These are phyloP conservation scores for Papiliotrema laurentii DNA, from an alignment of 1,284 basidiomycete genomes.

Conservation along the genomic window DNA sequence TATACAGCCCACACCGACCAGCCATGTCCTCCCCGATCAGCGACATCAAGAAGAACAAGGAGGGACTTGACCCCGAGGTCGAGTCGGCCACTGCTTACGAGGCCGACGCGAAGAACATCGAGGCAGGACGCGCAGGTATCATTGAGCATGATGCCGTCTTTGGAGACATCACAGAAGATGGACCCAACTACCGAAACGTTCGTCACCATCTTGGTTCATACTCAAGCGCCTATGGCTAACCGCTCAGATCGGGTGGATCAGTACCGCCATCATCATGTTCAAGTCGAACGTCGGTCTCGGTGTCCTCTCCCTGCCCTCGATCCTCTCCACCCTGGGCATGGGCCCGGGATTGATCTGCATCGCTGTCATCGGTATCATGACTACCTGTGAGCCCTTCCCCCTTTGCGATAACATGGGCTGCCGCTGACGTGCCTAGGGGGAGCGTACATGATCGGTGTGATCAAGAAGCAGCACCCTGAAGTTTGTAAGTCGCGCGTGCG, in stretches of 20 bases:
- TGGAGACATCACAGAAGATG: slow-evolving; percentile 31
- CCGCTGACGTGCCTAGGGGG: slow-evolving; percentile 16
- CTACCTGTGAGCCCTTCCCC: slow-evolving; percentile 24
- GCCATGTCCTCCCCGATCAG: too few relatives aligned
- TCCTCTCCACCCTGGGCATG: slow-evolving; percentile 29
- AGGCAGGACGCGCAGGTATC: too few relatives aligned
- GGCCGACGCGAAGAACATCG: too few relatives aligned
- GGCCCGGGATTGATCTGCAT: slow-evolving; percentile 38
- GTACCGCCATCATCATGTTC: slow-evolving; percentile 28
- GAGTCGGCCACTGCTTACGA: too few relatives aligned
- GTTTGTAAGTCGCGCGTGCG: slow-evolving; percentile 9
- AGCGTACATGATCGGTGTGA: slow-evolving; percentile 31
- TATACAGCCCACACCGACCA: too few relatives aligned
- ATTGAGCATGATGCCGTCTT: slow-evolving; percentile 34
- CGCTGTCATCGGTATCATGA: slow-evolving; percentile 34
- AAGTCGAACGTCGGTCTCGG: slow-evolving; percentile 43
- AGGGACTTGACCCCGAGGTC: too few relatives aligned
- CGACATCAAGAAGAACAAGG: too few relatives aligned
- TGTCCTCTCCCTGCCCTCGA: slow-evolving; percentile 30
- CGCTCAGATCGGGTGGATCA: slow-evolving; percentile 30
- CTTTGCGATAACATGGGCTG: neutral
- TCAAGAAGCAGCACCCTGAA: slow-evolving; percentile 34
- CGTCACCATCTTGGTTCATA: neutral
- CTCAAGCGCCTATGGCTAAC: neutral
- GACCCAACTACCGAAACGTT: slow-evolving; percentile 33